Conservation (phyloP, 2,329 filamentous ascomycete species). For the Venturia pyrina region DNA sequence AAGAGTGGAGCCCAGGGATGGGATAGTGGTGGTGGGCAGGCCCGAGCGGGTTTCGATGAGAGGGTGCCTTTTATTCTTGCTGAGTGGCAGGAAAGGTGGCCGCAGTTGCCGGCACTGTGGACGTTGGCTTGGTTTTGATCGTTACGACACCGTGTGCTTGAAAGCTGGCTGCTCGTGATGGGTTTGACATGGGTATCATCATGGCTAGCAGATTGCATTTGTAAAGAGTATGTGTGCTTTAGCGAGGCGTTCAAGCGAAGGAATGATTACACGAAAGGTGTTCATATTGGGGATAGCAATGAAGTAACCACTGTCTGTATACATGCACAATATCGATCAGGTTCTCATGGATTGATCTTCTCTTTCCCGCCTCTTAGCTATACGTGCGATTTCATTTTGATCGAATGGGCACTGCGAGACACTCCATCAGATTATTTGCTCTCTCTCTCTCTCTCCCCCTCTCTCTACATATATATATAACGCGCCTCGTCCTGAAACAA, state of each 20-base stretch:
- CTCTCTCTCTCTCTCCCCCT: too few species aligned
- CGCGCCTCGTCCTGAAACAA: too few species aligned
- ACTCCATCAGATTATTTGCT: too few species aligned
- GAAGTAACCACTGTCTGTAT: too few species aligned
- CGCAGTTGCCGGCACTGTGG: slow-evolving; percentile 83
- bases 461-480: too few species aligned
- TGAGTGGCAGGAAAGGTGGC: slow-evolving; percentile 92
- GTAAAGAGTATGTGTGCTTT: not conserved
- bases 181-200: not conserved
- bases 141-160: not conserved
- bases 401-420: too few species aligned
- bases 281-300: not conserved
- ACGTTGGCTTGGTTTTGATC: slow-evolving; percentile 82
- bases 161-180: not conserved
- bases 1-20: slow-evolving; percentile 54
- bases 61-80: slow-evolving; percentile 84
- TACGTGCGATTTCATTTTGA: too few species aligned
- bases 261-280: not conserved
- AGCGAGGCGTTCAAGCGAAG: not conserved
- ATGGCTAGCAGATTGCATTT: too few species aligned
- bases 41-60: slow-evolving; percentile 77
- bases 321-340: too few species aligned
- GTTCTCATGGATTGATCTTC: too few species aligned
- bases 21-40: slow-evolving; percentile 48
- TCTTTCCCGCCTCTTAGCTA: too few species aligned